These are phyloP conservation scores for Calonectria hawksworthii DNA, from an alignment of 2,329 filamentous ascomycete species.

Conservation along the genomic window DNA sequence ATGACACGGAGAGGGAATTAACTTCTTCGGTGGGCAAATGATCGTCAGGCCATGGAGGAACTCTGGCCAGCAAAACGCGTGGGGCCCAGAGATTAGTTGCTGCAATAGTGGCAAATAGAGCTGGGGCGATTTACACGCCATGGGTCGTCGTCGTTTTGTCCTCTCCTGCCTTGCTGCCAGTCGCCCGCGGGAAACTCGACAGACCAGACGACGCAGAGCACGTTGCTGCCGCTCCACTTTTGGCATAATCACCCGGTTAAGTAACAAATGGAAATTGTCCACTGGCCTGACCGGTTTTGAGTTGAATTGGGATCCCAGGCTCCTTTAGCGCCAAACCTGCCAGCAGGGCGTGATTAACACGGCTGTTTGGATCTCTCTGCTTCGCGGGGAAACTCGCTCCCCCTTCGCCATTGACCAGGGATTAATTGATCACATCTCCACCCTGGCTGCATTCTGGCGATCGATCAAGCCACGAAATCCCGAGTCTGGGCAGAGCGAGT, in stretches of 20 bases:
- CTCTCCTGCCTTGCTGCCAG: not conserved
- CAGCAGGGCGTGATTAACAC: conserved; percentile 6
- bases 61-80: not conserved
- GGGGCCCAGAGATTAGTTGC: not conserved
- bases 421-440: not conserved
- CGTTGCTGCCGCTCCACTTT: not conserved
- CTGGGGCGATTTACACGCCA: not conserved
- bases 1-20: not conserved
- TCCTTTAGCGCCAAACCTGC: not conserved
- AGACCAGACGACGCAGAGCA: not conserved
- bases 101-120: not conserved
- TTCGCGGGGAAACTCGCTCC: not conserved
- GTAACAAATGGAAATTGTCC: not conserved
- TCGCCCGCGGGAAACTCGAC: conserved; percentile 7
- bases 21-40: not conserved
- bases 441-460: not conserved
- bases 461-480: not conserved
- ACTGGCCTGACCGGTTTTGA: not conserved
- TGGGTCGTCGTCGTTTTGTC: not conserved
- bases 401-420: not conserved
- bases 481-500: not conserved
- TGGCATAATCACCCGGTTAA: not conserved
- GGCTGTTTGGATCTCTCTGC: not conserved
- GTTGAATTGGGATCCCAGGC: not conserved
- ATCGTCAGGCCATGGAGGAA: conserved; percentile 3